Evolutionary conservation across 2,329 filamentous ascomycete genomes (phyloP).

Genomic region (Fusarium neocosmosporiellum): DNA sequence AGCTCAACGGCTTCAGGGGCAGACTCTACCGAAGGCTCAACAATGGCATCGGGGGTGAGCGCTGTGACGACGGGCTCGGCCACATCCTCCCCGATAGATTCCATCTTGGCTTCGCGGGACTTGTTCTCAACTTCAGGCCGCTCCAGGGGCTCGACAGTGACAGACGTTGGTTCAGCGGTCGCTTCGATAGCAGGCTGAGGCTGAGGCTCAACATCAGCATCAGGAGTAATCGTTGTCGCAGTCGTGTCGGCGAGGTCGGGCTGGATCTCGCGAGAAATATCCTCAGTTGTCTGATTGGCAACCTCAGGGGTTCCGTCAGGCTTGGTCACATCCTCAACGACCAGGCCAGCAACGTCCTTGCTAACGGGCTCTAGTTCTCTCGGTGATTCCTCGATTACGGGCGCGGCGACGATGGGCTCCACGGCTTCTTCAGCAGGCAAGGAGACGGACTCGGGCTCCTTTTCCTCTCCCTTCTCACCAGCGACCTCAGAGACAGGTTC

Average conservation of each 20-base stretch:
- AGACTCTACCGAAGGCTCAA: background rate
- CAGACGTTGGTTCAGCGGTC: background rate
- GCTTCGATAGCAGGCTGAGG: background rate
- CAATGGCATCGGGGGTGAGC: background rate
- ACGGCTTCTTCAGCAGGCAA: background rate
- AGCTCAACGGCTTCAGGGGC: background rate
- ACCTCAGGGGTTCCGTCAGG: background rate
- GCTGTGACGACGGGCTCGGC: background rate
- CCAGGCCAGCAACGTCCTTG: background rate
- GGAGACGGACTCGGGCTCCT: background rate
- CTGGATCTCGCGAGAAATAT: background rate
- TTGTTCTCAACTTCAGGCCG: background rate
- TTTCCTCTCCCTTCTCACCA: background rate
- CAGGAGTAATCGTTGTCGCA: background rate
- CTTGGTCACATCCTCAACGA: background rate
- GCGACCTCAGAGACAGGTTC: conserved; percentile 8
- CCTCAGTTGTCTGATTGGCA: background rate
- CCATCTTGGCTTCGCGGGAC: background rate
- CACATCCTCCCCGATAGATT: background rate
- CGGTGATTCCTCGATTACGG: background rate
- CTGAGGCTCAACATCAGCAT: conserved; percentile 9
- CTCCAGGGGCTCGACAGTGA: background rate
- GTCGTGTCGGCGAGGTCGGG: background rate
- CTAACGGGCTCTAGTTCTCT: background rate
- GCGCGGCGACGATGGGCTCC: background rate